These are phyloP conservation scores for Trichoderma sp. DNA, from an alignment of 2,329 filamentous ascomycete genomes.

Conservation along the genomic window DNA sequence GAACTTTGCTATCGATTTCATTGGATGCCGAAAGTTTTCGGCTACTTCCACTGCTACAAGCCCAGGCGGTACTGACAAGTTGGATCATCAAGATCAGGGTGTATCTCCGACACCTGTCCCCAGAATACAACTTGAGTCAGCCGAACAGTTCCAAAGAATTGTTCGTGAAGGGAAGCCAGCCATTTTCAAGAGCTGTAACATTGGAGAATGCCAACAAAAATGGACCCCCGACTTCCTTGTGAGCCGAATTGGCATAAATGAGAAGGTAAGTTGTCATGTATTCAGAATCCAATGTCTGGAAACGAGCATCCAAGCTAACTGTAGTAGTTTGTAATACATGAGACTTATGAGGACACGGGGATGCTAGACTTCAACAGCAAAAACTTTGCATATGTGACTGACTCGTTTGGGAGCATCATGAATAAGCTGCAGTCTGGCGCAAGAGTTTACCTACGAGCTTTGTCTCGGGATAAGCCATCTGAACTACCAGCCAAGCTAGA, in stretches of 20 bases:
- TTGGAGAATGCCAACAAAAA: conserved; percentile 63
- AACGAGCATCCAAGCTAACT: background rate
- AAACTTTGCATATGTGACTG: conserved; percentile 75
- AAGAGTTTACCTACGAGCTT: conserved; percentile 72
- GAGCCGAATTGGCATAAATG: conserved; percentile 56
- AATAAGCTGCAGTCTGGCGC: conserved; percentile 55
- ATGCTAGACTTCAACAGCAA: conserved; percentile 79
- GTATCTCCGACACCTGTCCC: conserved; percentile 40
- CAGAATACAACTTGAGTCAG: conserved; percentile 49
- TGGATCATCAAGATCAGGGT: conserved; percentile 4
- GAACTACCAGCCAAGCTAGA: conserved; percentile 66
- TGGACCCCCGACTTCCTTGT: conserved; percentile 71
- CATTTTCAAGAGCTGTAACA: conserved; percentile 61
- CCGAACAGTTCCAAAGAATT: conserved; percentile 58
- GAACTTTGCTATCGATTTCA: conserved; percentile 20
- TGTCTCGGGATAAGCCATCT: conserved; percentile 66
- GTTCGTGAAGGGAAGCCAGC: conserved; percentile 52
- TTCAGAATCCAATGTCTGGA: background rate
- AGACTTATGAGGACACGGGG: conserved; percentile 50
- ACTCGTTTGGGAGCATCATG: conserved; percentile 65
- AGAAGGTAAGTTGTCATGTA: conserved; percentile 46
- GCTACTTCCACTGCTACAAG: conserved; percentile 23
- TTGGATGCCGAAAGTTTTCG: conserved; percentile 28
- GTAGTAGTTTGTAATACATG: conserved; percentile 67
- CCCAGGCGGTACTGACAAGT: background rate